Base-by-base conservation (phyloP, 2,329 filamentous ascomycete genomes). In the Trichoderma cornu-damae region DNA sequence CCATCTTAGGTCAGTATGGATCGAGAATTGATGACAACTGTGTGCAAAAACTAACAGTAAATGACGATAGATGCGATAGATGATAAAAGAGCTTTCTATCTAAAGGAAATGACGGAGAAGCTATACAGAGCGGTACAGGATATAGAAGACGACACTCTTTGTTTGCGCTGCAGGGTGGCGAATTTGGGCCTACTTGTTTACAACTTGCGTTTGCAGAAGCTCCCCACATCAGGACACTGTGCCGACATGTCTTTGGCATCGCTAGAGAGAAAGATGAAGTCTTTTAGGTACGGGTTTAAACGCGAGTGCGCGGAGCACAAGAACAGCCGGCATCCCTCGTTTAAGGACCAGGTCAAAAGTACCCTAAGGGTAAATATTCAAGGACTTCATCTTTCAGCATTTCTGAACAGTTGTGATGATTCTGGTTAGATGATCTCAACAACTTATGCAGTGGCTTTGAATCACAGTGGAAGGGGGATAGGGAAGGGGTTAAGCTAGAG, bases 221-320 rank as follows among this genome's bases (percentile, higher is more conserved):
- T 48, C 2, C 44, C 44, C 1, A 7, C 18, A 16, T 30, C 16
- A 48, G 16, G 14, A 9, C 2, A n/a, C 2, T 43, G 40, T 16
- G 8, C 5, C 0, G 14, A 24, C 0, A 4, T 48, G 1, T 34
- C 18, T 11, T 34, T 30, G 11, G 1, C 3, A 3, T 7, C 0
- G 2, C 12, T 48, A 7, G n/a, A 9, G 28, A 2, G 2, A 1
- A 48, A 34, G 12, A 4, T 48, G 26, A 1, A 0, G 6, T 8
- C 12, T 9, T 48, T 48, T 7, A 32, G 20, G 14, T 47, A 34
- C 9, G 9, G 6, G 5, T 7, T n/a, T n/a, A n/a, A n/a, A n/a
- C n/a, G n/a, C n/a, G n/a, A n/a, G n/a, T n/a, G n/a, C n/a, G n/a
- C n/a, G n/a, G n/a, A n/a, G n/a, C n/a, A n/a, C n/a, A n/a, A n/a